Evolutionary conservation across 2,329 filamentous ascomycete species (phyloP), one percentile per base, ranked within the genome.

Genomic region (Phialophora verrucosa): DNA sequence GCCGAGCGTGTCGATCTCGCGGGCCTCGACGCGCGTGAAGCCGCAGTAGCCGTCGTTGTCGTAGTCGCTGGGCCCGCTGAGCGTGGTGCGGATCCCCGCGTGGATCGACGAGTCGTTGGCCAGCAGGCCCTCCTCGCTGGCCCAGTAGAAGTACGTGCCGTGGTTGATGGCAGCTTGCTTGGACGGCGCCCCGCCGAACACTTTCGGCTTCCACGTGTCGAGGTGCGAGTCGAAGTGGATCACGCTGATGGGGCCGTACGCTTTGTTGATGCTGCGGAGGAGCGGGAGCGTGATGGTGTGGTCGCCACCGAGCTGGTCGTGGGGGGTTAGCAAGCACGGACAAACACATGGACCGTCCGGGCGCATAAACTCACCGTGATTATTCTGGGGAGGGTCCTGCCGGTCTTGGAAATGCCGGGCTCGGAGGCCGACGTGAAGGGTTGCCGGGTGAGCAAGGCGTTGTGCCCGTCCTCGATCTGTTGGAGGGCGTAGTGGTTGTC

Each of bases 71-170:
- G 89, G 88, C 0, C 91, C 91, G 66, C 87, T 90, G 20, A 95
- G 83, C 2, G 91, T 95, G 0, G 92, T 95, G 63, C 92, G 88
- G 76, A 96, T 95, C 47, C 92, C 92, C 17, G 91, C 92, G 76
- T 96, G 92, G 78, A 96, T 93, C 79, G 93, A 94, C 71, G 87
- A 90, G 81, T 95, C 90, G 75, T 95, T 96, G 69, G 84, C 84
- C 23, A 96, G 82, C 17, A 95, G 82, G 2, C 92, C 92, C 76
- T 95, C 91, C 78, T 88, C 86, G 0, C 89, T 80, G 0, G 91
- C 92, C 76, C 94, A 91, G 80, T 90, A 95, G 80, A 96, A 96
- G 81, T 95, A 95, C 1, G 91, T 95, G 50, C 92, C 92, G 79
- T 95, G 91, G 80, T 95, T 96, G 80, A 96, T 89, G 70, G 84